phyloP scores from a whole-genome alignment of 1,284 basidiomycete genomes.

The Boletus sp. region DNA sequence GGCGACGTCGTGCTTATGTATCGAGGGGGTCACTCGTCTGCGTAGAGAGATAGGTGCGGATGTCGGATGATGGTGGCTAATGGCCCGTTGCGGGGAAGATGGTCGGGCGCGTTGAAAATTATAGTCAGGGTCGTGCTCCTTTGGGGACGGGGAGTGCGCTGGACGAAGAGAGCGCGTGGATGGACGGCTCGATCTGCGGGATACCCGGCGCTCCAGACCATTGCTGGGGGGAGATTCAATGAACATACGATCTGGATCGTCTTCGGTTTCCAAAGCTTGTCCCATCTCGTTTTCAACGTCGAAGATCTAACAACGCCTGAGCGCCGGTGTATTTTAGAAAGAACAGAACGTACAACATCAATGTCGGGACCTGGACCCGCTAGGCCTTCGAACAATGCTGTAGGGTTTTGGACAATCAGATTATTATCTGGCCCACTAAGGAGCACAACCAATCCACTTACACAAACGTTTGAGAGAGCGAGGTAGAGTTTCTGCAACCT shows the following conservation, averaged over 20 bases:
- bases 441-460: conserved; percentile 36
- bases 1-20: conserved; percentile 41
- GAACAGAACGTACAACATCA: conserved; percentile 50
- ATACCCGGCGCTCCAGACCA: conserved; percentile 30
- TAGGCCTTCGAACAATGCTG: conserved; percentile 78
- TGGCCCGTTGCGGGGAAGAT: conserved; percentile 12
- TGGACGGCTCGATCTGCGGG: conserved; percentile 32
- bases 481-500: conserved; percentile 68
- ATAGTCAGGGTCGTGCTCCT: conserved; percentile 17
- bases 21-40: conserved; percentile 45
- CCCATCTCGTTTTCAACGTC: conserved; percentile 51
- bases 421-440: conserved; percentile 10
- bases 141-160: conserved; percentile 16
- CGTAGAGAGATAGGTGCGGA: conserved; percentile 35
- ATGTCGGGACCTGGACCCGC: conserved; percentile 74
- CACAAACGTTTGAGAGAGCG: conserved; percentile 67
- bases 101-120: conserved; percentile 4
- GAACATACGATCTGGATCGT: conserved; percentile 10
- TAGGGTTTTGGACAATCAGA: conserved; percentile 1
- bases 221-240: conserved; percentile 14
- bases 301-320: conserved; percentile 57
- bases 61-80: conserved; percentile 12
- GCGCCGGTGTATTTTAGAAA: not conserved
- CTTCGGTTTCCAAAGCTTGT: conserved; percentile 9
- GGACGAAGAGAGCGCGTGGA: conserved; percentile 25